Base-by-base conservation (phyloP, 192 early-diverging fungal genomes). In the Backusella westeae region DNA sequence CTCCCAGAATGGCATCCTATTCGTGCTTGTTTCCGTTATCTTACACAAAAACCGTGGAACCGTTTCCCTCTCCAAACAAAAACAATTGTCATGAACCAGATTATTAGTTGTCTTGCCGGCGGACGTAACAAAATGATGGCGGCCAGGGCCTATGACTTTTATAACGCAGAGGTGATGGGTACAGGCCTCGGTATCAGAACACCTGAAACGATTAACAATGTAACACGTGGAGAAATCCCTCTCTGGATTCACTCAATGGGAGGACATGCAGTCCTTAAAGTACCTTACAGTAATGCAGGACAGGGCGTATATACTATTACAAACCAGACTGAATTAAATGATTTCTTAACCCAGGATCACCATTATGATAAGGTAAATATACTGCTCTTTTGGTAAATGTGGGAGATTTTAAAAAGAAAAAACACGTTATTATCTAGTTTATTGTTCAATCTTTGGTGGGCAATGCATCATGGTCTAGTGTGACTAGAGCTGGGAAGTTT, bases 111-210 rank as follows among this genome's bases (percentile, higher is more conserved):
- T 81, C 78, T 96, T 3, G 94, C 94, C 59, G 94, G 94, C 49
- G 94, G 94, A 14, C 89, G 94, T 46, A 96, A 96, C 86, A 96
- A 96, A 84, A 93, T 93, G 89, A 93, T 96, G 92, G 94, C 94
- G 6, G 91, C 91, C 3, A 86, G 92, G 53, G 94, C 94, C 6
- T 96, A 96, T 79, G 94, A 95, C 74, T 90, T 96, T 71, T 88
- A 91, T 56, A 96, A 96, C 75, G 84, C 94, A 7, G 94, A 96
- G 77, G 84, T 94, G 63, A 84, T 85, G 9, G 90, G 90, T 63
- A 86, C 89, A 4, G 93, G 93, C 17, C 84, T 96, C 5, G 63
- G 83, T 21, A 90, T 96, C 14, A 86, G 92, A 32, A 86, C 90
- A 7, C 95, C 95, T 49, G 92, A 95, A 84, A 96, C 95, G 7